Conservation (phyloP, 2,329 filamentous ascomycete genomes). For the Hypoxylon rubiginosum region DNA sequence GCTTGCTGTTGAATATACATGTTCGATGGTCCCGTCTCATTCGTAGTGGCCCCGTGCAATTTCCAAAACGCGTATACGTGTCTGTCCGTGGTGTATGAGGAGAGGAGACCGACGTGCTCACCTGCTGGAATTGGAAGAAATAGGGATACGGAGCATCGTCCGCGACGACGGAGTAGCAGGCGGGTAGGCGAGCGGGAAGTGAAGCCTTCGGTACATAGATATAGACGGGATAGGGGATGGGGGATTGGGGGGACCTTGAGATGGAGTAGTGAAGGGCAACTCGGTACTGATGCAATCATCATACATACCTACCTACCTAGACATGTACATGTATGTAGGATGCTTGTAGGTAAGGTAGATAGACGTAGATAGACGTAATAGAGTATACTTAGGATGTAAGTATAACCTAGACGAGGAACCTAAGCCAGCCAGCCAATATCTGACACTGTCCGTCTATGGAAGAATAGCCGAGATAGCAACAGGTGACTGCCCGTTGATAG, state of each 20-base stretch:
- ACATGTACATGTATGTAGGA: too few species aligned
- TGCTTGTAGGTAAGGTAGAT: not conserved
- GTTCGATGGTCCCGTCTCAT: slow-evolving; percentile 35
- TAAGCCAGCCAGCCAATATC: not conserved
- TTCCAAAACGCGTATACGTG: slow-evolving; percentile 24
- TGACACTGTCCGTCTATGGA: not conserved
- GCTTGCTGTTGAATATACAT: slow-evolving; percentile 27
- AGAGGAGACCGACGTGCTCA: slow-evolving; percentile 26
- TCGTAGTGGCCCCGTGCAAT: slow-evolving; percentile 29
- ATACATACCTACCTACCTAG: too few species aligned
- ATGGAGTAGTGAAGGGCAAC: slow-evolving; percentile 1
- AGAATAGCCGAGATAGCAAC: slow-evolving; percentile 5
- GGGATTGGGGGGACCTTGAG: too few species aligned
- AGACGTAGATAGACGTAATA: not conserved
- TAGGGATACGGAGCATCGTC: slow-evolving; percentile 28
- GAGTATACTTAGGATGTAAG: not conserved
- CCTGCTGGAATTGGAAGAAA: slow-evolving; percentile 39
- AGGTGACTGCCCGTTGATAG: too few species aligned
- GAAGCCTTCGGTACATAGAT: not conserved
- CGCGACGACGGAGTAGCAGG: slow-evolving; percentile 18
- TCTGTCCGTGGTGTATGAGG: slow-evolving; percentile 15
- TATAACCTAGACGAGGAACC: not conserved
- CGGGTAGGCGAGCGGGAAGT: not conserved
- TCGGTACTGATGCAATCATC: not conserved
- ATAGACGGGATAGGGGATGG: not conserved